These are phyloP conservation scores for Phyllosticta ampelicida DNA, from an alignment of 2,329 filamentous ascomycete genomes.

Conservation along the genomic window DNA sequence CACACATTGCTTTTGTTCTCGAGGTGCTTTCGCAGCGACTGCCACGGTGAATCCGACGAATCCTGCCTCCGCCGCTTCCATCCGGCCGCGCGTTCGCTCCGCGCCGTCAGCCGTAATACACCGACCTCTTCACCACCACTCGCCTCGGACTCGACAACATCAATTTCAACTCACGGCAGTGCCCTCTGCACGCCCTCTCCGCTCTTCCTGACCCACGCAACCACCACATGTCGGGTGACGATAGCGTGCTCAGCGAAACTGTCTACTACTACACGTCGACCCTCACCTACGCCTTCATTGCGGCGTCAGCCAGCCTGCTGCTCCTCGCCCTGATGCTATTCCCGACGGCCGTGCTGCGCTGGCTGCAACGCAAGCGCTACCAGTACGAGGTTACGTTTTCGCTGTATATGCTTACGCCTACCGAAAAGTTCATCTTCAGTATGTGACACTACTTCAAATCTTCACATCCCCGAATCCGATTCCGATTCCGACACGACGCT, in stretches of 20 bases:
- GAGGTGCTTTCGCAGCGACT: not conserved
- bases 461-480: not conserved
- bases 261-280: constrained; percentile 20
- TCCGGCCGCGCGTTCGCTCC: not conserved
- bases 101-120: not conserved
- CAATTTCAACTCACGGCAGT: not conserved
- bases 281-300: constrained; percentile 26
- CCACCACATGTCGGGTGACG: constrained; percentile 3
- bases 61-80: not conserved
- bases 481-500: not conserved
- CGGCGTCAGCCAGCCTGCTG: constrained; percentile 21
- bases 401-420: constrained; percentile 93
- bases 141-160: not conserved
- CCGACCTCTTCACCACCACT: not conserved
- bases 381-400: constrained; percentile 97
- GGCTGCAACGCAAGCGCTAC: constrained; percentile 91
- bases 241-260: constrained; percentile 2
- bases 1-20: not conserved
- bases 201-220: not conserved
- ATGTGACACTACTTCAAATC: constrained; percentile 30
- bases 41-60: not conserved
- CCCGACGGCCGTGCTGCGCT: constrained; percentile 55
- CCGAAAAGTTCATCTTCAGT: constrained; percentile 98
- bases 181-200: not conserved
- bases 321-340: constrained; percentile 35